Percentiles rank a stretch among this genome's conserved stretches.
These are phyloP conservation scores for Bimuria novae-zelandiae DNA, from an alignment of 2,329 filamentous ascomycete species.

Conservation along the genomic window DNA sequence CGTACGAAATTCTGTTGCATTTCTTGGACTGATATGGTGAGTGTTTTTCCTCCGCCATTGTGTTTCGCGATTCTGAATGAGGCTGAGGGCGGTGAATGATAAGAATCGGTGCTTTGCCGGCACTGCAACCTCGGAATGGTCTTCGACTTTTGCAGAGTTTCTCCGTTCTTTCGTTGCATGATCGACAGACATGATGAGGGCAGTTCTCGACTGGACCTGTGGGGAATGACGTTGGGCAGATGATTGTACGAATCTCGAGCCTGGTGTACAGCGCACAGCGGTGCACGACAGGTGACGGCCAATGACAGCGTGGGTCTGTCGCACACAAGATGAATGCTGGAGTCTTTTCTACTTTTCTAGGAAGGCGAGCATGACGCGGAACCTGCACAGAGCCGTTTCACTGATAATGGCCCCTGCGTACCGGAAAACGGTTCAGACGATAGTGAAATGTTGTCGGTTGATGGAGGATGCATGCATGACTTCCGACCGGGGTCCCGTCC, in stretches of 20 bases:
- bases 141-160: too few relatives aligned
- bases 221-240: background rate
- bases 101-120: too few relatives aligned
- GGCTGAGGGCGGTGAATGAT: too few relatives aligned
- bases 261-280: background rate
- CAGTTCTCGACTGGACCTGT: too few relatives aligned
- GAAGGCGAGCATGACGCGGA: conserved; percentile 16
- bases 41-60: background rate
- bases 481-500: background rate
- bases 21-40: conserved; percentile 9
- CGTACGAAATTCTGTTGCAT: background rate
- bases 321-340: conserved; percentile 10
- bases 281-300: background rate
- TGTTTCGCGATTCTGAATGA: too few relatives aligned
- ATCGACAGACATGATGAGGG: too few relatives aligned
- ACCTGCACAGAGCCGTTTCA: conserved; percentile 18
- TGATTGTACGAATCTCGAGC: background rate
- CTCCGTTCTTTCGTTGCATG: too few relatives aligned
- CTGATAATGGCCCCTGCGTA: conserved; percentile 7
- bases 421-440: conserved; percentile 1
- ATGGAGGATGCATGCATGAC: background rate
- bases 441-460: background rate
- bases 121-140: too few relatives aligned
- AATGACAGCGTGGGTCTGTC: conserved; percentile 16
- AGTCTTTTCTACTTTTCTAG: conserved; percentile 4